Evolutionary conservation across 345 rosid genomes (phyloP).

Genomic region (Corchorus capsularis): DNA sequence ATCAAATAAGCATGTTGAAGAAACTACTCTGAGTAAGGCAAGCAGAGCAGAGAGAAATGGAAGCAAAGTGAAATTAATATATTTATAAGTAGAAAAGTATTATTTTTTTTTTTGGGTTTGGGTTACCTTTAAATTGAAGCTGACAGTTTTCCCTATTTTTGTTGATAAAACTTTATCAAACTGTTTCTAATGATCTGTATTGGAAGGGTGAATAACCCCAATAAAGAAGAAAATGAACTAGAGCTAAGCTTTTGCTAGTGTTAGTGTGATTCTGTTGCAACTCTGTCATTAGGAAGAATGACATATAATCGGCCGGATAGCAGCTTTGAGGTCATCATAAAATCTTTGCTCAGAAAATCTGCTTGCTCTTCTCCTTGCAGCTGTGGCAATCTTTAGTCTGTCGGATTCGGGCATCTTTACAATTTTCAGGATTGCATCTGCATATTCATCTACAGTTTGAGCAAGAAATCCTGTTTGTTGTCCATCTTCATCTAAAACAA

Average conservation of each 20-base stretch:
- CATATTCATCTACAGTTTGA: slow-evolving; percentile 65
- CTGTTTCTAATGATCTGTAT: background rate
- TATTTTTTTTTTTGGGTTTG: background rate
- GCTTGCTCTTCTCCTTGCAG: slow-evolving; percentile 67
- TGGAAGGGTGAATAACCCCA: background rate
- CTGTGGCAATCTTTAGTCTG: slow-evolving; percentile 72
- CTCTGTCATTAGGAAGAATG: slow-evolving; percentile 22
- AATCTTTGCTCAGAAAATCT: slow-evolving; percentile 81
- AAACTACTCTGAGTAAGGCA: background rate
- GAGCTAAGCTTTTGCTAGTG: slow-evolving; percentile 9
- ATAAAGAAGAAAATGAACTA: slow-evolving; percentile 11
- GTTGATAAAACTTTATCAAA: background rate
- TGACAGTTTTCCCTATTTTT: background rate
- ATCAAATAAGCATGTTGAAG: background rate
- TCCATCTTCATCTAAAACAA: slow-evolving; percentile 85
- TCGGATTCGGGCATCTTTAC: slow-evolving; percentile 61
- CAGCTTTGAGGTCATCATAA: slow-evolving; percentile 69
- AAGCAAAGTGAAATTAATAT: no score
- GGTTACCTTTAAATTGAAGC: slow-evolving; percentile 16
- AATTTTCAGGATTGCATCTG: slow-evolving; percentile 64
- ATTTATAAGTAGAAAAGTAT: background rate
- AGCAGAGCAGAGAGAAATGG: no score
- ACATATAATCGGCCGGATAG: slow-evolving; percentile 49
- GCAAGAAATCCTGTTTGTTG: slow-evolving; percentile 87
- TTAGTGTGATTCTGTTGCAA: slow-evolving; percentile 13